Percentiles rank a stretch among this genome's conserved stretches.
Evolutionary conservation across 805 yeast genomes (phyloP).

Genomic region (Lipomyces yamanashiensis): DNA sequence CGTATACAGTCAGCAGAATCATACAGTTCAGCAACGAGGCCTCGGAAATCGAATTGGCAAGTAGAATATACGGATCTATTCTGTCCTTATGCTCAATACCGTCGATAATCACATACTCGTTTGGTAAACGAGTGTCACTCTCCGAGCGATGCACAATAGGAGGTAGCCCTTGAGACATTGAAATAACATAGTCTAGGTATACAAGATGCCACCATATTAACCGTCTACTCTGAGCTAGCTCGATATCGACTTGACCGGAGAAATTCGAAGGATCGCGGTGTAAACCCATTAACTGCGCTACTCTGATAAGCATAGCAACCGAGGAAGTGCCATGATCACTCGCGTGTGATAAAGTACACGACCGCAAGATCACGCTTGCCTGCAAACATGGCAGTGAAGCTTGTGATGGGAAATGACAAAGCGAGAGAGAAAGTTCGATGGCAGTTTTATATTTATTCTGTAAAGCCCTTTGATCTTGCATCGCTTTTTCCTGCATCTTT

Average conservation of each 20-base stretch:
- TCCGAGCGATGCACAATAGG: constrained; percentile 25
- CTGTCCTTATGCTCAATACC: constrained; percentile 19
- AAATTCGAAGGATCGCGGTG: constrained; percentile 32
- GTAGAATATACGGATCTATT: constrained; percentile 11
- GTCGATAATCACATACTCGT: constrained; percentile 17
- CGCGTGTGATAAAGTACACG: constrained; percentile 2
- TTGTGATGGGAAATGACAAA: constrained; percentile 20
- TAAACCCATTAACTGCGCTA: constrained; percentile 33
- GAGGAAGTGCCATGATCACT: constrained; percentile 19
- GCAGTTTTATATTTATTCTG: constrained; percentile 20
- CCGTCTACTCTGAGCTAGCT: constrained; percentile 20
- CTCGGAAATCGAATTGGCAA: constrained; percentile 19
- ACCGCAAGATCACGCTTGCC: constrained; percentile 18
- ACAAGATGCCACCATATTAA: constrained; percentile 32
- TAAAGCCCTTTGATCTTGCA: constrained; percentile 8
- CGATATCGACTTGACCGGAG: constrained; percentile 10
- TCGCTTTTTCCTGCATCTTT: constrained; percentile 2
- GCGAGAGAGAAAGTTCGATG: constrained; percentile 19
- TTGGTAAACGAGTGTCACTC: constrained; percentile 23
- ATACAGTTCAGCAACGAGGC: constrained; percentile 18
- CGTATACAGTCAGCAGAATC: constrained; percentile 22
- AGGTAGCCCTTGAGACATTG: constrained; percentile 33
- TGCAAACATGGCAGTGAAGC: constrained; percentile 23
- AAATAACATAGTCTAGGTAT: constrained; percentile 21
- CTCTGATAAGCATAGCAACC: constrained; percentile 23